Evolutionary conservation across 495 filamentous ascomycete species (phyloP), one percentile per base, ranked within the genome.

Genomic region (Penicillium paradoxum): DNA sequence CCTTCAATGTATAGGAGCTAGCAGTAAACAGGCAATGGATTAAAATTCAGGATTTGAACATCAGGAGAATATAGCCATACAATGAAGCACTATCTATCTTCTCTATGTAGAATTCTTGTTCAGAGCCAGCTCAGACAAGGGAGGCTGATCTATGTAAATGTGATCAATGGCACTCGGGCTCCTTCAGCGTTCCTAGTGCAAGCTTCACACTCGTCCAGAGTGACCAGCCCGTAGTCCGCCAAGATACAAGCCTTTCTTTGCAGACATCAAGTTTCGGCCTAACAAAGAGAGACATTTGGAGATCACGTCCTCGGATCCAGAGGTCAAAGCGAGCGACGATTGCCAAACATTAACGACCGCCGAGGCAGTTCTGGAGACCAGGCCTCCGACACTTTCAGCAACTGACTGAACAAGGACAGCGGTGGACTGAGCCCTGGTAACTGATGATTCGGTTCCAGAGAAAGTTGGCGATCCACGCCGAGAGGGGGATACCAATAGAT

Each of bases 201-300:
- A 37, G 0, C 4, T 6, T 37, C 4, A 3, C 34, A 37, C 29
- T 17, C n/a, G 17, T 17, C 3, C 14, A 15, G n/a, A 43, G 33
- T 21, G 41, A 22, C 18, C 18, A 33, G 10, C 19, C 21, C 46
- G 46, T 9, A 41, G 22, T 15, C 37, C 33, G 3, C 36, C 38
- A 14, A 53, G 36, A 37, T 42, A 22, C 7, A 46, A 30, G 17
- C 46, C 25, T 25, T 49, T 54, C 32, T 42, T 59, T 6, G 53
- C 53, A 48, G 57, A 59, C 57, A 54, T 54, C 10, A 61, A 4
- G 0, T 54, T 36, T 29, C 46, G 49, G 7, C 51, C 58, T 30
- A 32, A 22, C 13, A 48, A 19, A 25, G 59, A 63, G 4, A 63
- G 42, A 14, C 37, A 38, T 15, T 53, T 59, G 30, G 24, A 32